Evolutionary conservation across 805 yeast species (phyloP), one percentile per base, ranked within the genome.

Genomic region (Hanseniaspora taiwanica): DNA sequence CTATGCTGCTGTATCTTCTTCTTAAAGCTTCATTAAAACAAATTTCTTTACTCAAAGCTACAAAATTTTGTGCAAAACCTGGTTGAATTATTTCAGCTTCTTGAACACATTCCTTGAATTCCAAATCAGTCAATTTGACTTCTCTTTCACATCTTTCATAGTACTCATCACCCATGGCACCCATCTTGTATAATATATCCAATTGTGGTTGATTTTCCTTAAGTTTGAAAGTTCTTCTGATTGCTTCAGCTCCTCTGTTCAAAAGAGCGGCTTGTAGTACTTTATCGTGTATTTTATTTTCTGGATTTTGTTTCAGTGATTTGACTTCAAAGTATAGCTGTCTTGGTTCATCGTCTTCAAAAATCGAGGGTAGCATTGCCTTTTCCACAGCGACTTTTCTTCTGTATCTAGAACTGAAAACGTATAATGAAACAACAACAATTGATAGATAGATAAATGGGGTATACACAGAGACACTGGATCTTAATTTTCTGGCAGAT

Each of bases 1-100:
- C 57, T 23, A 64, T 60, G 3, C 69, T 59, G 7, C 49, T 46
- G 39, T 62, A 63, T 53, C 96, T 78, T 66, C 91, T 76, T 60
- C 89, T 73, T 40, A 89, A 66, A 1, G 96, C 96, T 61, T 82
- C 89, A 56, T 89, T 91, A 60, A 86, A 82, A 46, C 94, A 84
- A 39, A 89, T 79, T 56, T 91, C 96, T 56, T 81, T 89, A 35
- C 87, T 79, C 12, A 78, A 71, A 8, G 81, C 81, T 53, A 85
- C 80, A 52, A 85, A 74, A 35, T 70, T 62, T 47, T 73, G 80
- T 6, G 79, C 75, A 95, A 96, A 87, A 25, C 85, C 89, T 35
- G 76, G 73, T 53, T 82, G 81, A 47, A 72, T 64, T 14, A 62
- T 48, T 56, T 83, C 85, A 34, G 91, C 85, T 59, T 84, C 95